Evolutionary conservation across 1,284 basidiomycete genomes (phyloP).

Genomic region (Thecaphora thlaspeos): DNA sequence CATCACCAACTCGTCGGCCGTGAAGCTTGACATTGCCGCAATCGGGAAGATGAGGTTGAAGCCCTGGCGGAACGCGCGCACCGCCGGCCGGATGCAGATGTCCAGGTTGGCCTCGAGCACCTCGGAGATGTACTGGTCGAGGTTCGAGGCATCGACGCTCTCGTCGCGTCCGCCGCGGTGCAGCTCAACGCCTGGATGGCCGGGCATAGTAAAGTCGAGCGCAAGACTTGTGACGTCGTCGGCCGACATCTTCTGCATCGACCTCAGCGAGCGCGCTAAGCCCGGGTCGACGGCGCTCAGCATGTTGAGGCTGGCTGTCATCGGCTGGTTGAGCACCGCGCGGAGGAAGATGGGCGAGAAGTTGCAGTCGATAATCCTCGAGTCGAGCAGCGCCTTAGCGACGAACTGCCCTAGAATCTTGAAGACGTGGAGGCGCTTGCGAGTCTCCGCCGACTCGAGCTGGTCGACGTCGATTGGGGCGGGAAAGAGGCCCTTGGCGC

Average conservation of each 20-base stretch:
- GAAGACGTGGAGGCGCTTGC: slow-evolving; percentile 69
- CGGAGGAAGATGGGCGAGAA: slow-evolving; percentile 91
- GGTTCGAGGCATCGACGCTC: slow-evolving; percentile 77
- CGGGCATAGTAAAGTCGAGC: slow-evolving; percentile 93
- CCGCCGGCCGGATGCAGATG: slow-evolving; percentile 47
- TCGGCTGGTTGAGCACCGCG: slow-evolving; percentile 77
- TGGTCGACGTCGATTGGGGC: slow-evolving; percentile 62
- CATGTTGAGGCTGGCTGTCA: slow-evolving; percentile 76
- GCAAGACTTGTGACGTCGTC: slow-evolving; percentile 75
- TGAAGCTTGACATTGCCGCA: slow-evolving; percentile 83
- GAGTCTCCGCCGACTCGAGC: slow-evolving; percentile 3
- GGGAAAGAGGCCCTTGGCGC: slow-evolving; percentile 84
- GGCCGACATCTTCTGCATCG: slow-evolving; percentile 68
- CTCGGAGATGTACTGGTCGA: slow-evolving; percentile 80
- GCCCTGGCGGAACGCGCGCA: slow-evolving; percentile 58
- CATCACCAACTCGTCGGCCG: slow-evolving; percentile 87
- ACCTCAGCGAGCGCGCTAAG: slow-evolving; percentile 79
- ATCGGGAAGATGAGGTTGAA: slow-evolving; percentile 82
- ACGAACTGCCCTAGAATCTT: slow-evolving; percentile 91
- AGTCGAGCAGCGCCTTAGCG: slow-evolving; percentile 96
- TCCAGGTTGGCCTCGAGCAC: slow-evolving; percentile 57
- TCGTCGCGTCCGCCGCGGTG: slow-evolving; percentile 77
- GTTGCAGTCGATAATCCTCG: slow-evolving; percentile 91
- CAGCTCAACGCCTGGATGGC: slow-evolving; percentile 82
- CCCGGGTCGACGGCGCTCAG: slow-evolving; percentile 74